Evolutionary conservation across 2,329 filamentous ascomycete genomes (phyloP).

Genomic region (Pleurostoma richardsiae): DNA sequence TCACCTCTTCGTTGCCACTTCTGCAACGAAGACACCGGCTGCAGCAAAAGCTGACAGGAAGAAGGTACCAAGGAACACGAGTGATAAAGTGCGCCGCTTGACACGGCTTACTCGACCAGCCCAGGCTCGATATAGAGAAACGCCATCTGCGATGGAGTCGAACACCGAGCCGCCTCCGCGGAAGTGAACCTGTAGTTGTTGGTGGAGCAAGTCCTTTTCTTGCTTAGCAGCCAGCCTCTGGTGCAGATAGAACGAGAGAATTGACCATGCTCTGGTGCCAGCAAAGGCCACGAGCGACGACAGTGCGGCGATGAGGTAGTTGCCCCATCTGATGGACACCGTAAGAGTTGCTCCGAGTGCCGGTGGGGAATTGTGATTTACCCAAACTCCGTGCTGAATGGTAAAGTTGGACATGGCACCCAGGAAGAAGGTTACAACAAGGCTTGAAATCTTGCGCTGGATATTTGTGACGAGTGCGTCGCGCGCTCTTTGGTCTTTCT

Average conservation of each 20-base stretch:
- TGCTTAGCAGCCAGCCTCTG: not conserved
- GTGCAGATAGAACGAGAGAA: not conserved
- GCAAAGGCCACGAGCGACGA: not conserved
- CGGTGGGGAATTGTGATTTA: not conserved
- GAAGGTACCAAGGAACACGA: not conserved
- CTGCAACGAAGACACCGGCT: not conserved
- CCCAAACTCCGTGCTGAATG: not conserved
- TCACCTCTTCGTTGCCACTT: not conserved
- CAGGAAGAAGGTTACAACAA: too few species aligned
- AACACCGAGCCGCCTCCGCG: not conserved
- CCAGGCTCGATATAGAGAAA: not conserved
- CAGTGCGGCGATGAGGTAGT: not conserved
- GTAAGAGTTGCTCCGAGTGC: not conserved
- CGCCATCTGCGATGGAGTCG: not conserved
- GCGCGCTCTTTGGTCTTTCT: too few species aligned
- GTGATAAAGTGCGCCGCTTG: not conserved
- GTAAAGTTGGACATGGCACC: too few species aligned
- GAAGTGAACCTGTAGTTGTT: not conserved
- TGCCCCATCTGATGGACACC: not conserved
- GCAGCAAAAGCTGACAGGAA: not conserved
- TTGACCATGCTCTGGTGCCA: not conserved
- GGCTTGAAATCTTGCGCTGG: too few species aligned
- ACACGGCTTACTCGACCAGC: not conserved
- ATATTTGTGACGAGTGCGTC: too few species aligned
- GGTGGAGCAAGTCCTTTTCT: not conserved